Percentiles rank a stretch among this genome's conserved stretches.
These are phyloP conservation scores for Vigna hirtella DNA, from an alignment of 306 rosid species.

Conservation along the genomic window DNA sequence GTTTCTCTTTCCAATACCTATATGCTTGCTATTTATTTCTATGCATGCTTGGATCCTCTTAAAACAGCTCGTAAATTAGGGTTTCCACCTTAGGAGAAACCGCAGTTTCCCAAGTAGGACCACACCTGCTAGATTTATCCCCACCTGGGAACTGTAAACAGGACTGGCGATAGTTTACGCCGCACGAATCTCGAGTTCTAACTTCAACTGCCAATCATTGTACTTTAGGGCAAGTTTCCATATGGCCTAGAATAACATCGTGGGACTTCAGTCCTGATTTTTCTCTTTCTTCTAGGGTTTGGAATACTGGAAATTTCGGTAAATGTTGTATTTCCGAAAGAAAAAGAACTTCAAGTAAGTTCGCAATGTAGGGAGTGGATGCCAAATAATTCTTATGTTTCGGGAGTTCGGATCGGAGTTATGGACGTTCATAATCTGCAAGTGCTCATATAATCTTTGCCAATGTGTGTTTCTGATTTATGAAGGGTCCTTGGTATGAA, in stretches of 20 bases:
- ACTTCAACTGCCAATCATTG: neutral
- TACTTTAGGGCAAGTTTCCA: neutral
- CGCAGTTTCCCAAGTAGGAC: neutral
- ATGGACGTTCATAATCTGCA: neutral
- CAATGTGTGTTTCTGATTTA: conserved; percentile 21
- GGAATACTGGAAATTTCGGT: neutral
- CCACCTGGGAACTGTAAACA: conserved; percentile 31
- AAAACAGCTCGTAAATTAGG: neutral
- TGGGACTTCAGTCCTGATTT: neutral
- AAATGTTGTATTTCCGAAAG: conserved; percentile 3
- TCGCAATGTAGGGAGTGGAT: conserved; percentile 30
- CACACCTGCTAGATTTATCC: neutral
- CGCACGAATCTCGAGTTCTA: neutral
- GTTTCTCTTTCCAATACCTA: neutral
- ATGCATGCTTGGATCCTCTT: conserved; percentile 13
- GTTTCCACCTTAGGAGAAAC: conserved; percentile 12
- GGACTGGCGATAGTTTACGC: neutral
- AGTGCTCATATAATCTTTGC: neutral
- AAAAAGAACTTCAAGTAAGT: conserved; percentile 9
- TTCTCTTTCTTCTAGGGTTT: conserved; percentile 9
- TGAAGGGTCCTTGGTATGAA: neutral
- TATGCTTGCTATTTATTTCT: neutral
- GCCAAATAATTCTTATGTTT: neutral
- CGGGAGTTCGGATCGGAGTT: neutral
- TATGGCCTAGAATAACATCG: neutral